Percentiles rank a stretch among this genome's conserved stretches.
phyloP scores from a whole-genome alignment of 805 yeast species.

The Geotrichum ghanense region DNA sequence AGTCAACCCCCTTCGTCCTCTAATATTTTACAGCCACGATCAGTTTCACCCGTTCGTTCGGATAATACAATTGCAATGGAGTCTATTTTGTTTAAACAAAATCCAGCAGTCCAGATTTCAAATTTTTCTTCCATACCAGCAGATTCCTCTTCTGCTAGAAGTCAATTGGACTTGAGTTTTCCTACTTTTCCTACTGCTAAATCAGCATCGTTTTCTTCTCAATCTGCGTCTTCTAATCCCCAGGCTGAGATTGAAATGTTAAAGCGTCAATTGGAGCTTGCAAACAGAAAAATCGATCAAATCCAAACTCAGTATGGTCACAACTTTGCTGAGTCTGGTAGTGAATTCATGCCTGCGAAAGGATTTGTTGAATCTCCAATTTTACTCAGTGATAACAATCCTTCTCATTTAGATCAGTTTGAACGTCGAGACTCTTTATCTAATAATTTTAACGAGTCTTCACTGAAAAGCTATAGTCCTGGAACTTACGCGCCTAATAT shows the following conservation, averaged over 20 bases:
- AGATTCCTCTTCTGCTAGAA: not conserved
- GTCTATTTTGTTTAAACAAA: not conserved
- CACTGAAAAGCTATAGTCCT: not conserved
- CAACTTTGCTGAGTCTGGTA: not conserved
- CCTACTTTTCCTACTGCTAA: not conserved
- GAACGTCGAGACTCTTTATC: not conserved
- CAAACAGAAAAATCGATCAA: not conserved
- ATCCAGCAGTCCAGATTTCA: not conserved
- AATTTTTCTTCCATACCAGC: not conserved
- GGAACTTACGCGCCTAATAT: not conserved
- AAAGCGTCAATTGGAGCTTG: not conserved
- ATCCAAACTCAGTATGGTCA: not conserved
- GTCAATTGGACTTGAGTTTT: not conserved
- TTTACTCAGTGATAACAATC: not conserved
- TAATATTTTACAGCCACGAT: not conserved
- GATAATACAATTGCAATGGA: not conserved
- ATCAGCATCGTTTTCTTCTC: not conserved
- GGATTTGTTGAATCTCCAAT: not conserved
- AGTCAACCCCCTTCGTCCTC: no score
- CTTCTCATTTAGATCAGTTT: not conserved
- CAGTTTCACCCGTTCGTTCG: not conserved
- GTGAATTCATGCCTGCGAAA: not conserved
- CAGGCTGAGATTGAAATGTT: slow-evolving; percentile 1
- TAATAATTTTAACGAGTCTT: not conserved
- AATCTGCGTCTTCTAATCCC: not conserved